Evolutionary conservation across 352 stramenopile species (phyloP), one percentile per base, ranked within the genome.

Genomic region (Globisporangium echinulatum): DNA sequence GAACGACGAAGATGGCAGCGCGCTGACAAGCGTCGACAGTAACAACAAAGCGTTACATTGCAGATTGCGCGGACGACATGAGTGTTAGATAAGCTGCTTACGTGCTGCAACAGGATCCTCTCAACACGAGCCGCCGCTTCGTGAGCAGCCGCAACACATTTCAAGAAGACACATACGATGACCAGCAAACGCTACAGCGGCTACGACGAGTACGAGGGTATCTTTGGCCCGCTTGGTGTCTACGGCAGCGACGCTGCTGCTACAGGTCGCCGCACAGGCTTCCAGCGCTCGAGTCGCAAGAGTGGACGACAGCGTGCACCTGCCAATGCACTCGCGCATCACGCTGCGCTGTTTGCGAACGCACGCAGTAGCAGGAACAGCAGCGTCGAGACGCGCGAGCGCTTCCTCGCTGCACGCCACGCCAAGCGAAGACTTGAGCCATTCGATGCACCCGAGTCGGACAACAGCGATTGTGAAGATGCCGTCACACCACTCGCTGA

Each of bases 141-240:
- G 25, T 33, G 25, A 33, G 25, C 25, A 33, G 25, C 25, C 25
- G 25, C 25, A 33, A 33, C 25, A 33, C 25, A 33, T 33, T 33
- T 33, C 25, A 33, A 33, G 25, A 33, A 33, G 25, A 33, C 25
- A 33, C 25, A 33, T 7, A 11, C 47, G 36, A 66, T 59, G 58
- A 49, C 48, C 19, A 43, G 19, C 1, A 54, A 58, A 14, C 55
- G 58, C 55, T 68, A 61, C 57, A 74, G 51, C 54, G 77, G 75
- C 19, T 88, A 88, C 58, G 77, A 90, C 58, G 81, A 90, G 65
- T 88, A 87, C 48, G 66, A 77, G 7, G 78, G 78, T 9, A 76
- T 76, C 53, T 88, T 88, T 47, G 78, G 77, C 4, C 69, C 77
- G 37, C 54, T 90, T 37, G 65, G 67, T 7, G 38, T 52, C 33